phyloP scores from a whole-genome alignment of 768 basidiomycete species.

The Filobasidium floriforme region DNA sequence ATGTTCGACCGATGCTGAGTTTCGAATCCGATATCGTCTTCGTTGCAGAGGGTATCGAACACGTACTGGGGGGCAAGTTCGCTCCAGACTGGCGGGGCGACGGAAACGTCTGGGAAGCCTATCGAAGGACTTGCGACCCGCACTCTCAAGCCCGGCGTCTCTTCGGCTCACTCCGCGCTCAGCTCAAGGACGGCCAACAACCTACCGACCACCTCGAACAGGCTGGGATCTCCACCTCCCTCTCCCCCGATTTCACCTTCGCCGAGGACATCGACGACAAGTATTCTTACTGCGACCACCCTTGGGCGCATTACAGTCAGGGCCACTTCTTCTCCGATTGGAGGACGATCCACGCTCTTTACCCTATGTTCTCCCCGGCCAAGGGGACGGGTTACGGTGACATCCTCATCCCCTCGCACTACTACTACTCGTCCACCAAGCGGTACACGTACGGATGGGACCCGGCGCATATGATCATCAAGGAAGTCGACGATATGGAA shows the following conservation, averaged over 20 bases:
- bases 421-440: slow-evolving; percentile 77
- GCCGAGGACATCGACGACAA: slow-evolving; percentile 55
- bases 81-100: slow-evolving; percentile 74
- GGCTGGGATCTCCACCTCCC: slow-evolving; percentile 46
- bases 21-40: too few relatives aligned
- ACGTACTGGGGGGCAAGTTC: slow-evolving; percentile 60
- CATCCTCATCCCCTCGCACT: slow-evolving; percentile 90
- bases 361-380: slow-evolving; percentile 89
- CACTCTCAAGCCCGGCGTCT: slow-evolving; percentile 70
- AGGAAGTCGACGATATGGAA: slow-evolving; percentile 77
- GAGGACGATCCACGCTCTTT: slow-evolving; percentile 77
- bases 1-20: too few relatives aligned
- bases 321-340: slow-evolving; percentile 98
- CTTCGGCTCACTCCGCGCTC: slow-evolving; percentile 62
- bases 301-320: slow-evolving; percentile 77
- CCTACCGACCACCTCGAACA: slow-evolving; percentile 40
- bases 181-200: slow-evolving; percentile 44
- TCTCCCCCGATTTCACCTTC: slow-evolving; percentile 59
- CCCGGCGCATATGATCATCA: slow-evolving; percentile 60
- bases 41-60: slow-evolving; percentile 51
- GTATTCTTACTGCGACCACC: slow-evolving; percentile 69
- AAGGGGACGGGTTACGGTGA: slow-evolving; percentile 78
- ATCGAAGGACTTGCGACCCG: slow-evolving; percentile 81
- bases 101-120: slow-evolving; percentile 86
- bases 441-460: slow-evolving; percentile 91